Conservation (phyloP, 345 rosid species). For the Bruguiera parviflora region DNA sequence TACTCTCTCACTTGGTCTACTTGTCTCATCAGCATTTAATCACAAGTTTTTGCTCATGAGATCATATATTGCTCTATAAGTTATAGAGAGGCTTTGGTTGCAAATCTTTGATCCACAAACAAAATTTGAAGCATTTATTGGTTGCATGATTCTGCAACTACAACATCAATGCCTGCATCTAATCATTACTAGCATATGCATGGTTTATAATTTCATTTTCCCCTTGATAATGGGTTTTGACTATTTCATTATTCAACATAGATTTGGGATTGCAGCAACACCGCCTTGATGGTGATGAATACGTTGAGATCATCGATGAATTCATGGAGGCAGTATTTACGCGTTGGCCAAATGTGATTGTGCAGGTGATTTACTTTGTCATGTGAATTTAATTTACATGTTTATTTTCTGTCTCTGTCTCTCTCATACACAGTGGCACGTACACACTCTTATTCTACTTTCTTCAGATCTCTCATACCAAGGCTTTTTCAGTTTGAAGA, state of each 20-base stretch:
- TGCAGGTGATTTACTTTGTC: constrained; percentile 56
- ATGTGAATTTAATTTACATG: neutral
- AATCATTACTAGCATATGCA: neutral
- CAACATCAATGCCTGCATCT: neutral
- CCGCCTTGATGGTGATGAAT: constrained; percentile 84
- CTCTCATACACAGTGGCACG: no score
- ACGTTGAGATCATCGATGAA: constrained; percentile 75
- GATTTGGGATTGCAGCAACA: constrained; percentile 91
- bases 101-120: neutral
- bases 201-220: constrained; percentile 2
- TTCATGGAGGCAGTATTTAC: constrained; percentile 98
- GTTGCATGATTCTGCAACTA: no score
- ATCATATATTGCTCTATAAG: neutral
- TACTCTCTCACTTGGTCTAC: no score
- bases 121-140: neutral
- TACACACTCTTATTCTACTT: neutral
- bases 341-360: constrained; percentile 97
- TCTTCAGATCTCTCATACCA: constrained; percentile 7
- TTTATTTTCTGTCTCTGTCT: neutral
- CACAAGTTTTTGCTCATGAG: no score
- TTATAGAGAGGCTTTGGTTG: neutral
- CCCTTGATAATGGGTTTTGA: constrained; percentile 1
- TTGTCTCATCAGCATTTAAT: no score
- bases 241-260: constrained; percentile 20
- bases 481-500: constrained; percentile 77